Evolutionary conservation across 1,139 yeast species (phyloP), one percentile per base, ranked within the genome.

Genomic region (Yamadazyma dushanensis): DNA sequence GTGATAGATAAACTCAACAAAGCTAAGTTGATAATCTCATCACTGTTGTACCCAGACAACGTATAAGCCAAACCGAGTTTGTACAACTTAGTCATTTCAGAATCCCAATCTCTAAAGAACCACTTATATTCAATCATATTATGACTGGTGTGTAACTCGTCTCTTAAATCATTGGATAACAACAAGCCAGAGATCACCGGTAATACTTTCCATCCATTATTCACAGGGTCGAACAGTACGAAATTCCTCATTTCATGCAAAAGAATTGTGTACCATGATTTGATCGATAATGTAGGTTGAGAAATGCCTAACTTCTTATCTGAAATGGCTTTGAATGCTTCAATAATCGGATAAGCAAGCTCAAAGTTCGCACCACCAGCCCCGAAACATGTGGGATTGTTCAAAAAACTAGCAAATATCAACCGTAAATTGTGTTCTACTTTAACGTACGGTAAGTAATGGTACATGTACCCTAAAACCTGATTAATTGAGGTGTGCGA

Each of bases 381-480:
- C 36, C 58, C 58, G 49, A 77, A 77, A 34, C 78, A 65, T 1
- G 64, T 46, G 0, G 76, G 72, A 35, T 73, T 75, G 44, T 64
- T 60, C 35, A 80, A 56, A 32, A 82, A 67, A 35, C 76, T 73
- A 13, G 70, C 61, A 3, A 80, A 53, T 4, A 83, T 53, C 4
- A 81, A 51, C 26, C 71, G 59, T 22, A 84, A 57, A 50, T 84
- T 83, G 38, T 66, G 68, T 37, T 73, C 78, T 37, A 75, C 73
- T 50, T 79, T 80, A 29, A 84, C 63, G 26, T 68, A 73, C 1
- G 92, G 89, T 25, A 82, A 57, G 50, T 80, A 79, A 49, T 79
- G 77, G 31, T 73, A 79, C 8, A 78, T 46, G 46, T 77, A 76
- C 1, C 84, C 79, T 26, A 80, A 53, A 3, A 72, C 46, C 36